Evolutionary conservation across 2,329 filamentous ascomycete genomes (phyloP).

Genomic region (Aspergillus uvarum): DNA sequence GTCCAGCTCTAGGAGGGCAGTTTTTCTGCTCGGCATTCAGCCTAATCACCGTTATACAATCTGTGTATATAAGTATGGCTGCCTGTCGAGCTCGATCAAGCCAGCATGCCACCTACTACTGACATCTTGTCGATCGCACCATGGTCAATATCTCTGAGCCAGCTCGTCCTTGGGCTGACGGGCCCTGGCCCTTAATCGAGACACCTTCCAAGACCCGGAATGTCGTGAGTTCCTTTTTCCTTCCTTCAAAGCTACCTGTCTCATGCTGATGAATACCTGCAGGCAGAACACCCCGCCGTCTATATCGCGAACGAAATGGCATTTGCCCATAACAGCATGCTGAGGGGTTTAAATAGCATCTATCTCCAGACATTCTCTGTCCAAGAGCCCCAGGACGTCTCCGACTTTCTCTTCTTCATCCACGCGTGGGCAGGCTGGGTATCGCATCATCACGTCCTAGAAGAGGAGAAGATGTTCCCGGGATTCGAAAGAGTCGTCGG

Average conservation of each 20-base stretch:
- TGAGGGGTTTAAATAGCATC: constrained; percentile 5
- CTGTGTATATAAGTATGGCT: neutral
- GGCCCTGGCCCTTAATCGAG: constrained; percentile 1
- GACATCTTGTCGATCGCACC: neutral
- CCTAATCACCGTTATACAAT: neutral
- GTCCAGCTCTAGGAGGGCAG: neutral
- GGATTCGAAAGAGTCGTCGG: neutral
- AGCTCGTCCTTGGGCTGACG: constrained; percentile 1
- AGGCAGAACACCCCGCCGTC: neutral
- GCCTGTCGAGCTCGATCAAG: neutral
- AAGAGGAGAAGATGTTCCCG: constrained; percentile 7
- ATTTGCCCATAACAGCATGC: constrained; percentile 3
- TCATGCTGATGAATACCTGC: neutral
- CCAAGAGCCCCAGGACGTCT: neutral
- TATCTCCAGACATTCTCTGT: constrained; percentile 1
- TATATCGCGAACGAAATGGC: constrained; percentile 10
- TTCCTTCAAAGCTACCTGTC: no score
- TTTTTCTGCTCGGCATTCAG: neutral
- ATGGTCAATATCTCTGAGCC: neutral
- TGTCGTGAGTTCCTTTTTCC: neutral
- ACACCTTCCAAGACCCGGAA: constrained; percentile 1
- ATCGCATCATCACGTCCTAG: constrained; percentile 5
- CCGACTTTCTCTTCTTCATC: constrained; percentile 6
- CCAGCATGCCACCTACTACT: neutral
- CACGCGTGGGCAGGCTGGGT: neutral